phyloP scores from a whole-genome alignment of 805 yeast species.

The Teunomyces aglyptinius region DNA sequence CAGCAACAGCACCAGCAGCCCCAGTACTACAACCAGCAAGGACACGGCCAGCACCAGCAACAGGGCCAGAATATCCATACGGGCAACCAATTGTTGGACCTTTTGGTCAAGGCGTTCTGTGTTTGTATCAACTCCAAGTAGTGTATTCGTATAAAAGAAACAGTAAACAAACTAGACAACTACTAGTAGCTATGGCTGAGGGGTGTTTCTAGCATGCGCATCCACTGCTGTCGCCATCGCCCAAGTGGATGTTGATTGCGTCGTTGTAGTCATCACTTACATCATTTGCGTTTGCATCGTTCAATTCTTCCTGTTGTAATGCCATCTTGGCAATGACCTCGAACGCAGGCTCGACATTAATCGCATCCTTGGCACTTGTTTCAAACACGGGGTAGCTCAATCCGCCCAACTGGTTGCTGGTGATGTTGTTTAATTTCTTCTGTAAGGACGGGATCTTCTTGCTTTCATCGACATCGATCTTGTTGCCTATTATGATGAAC shows the following conservation, averaged over 20 bases:
- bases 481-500: slow-evolving; percentile 91
- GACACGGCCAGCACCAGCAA: slow-evolving; percentile 13
- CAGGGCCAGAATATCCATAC: slow-evolving; percentile 16
- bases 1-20: slow-evolving; percentile 8
- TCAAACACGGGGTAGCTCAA: slow-evolving; percentile 80
- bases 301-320: slow-evolving; percentile 88
- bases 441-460: slow-evolving; percentile 66
- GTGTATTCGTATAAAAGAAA: too few relatives aligned
- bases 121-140: slow-evolving; percentile 21
- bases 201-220: too few relatives aligned
- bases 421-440: slow-evolving; percentile 49
- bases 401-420: slow-evolving; percentile 55
- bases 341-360: slow-evolving; percentile 92
- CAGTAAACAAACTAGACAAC: too few relatives aligned
- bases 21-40: slow-evolving; percentile 7
- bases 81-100: slow-evolving; percentile 27
- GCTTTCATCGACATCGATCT: slow-evolving; percentile 89
- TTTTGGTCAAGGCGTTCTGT: slow-evolving; percentile 32
- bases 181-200: too few relatives aligned
- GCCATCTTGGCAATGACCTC: slow-evolving; percentile 96
- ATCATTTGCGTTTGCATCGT: slow-evolving; percentile 66
- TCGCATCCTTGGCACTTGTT: slow-evolving; percentile 96
- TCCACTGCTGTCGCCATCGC: slow-evolving; percentile 69
- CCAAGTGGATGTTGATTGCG: slow-evolving; percentile 88
- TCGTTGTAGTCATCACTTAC: slow-evolving; percentile 84